Evolutionary conservation across 1,284 basidiomycete genomes (phyloP).

Genomic region (Vanrija sp.): DNA sequence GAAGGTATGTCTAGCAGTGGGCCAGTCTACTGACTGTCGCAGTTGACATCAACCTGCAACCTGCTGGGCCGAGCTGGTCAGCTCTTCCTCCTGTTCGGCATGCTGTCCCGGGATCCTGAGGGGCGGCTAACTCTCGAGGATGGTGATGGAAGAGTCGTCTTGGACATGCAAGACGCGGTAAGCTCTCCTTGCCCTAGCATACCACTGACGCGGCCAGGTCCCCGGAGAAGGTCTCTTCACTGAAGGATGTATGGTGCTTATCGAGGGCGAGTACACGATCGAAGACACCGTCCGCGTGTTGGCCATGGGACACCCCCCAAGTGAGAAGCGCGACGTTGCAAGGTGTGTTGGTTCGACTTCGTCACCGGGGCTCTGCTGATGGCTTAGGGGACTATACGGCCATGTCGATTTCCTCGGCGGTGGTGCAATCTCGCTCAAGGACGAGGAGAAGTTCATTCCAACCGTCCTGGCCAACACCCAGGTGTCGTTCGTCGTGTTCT

Average conservation of each 20-base stretch:
- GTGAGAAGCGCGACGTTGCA: conserved; percentile 76
- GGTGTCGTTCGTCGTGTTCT: conserved; percentile 88
- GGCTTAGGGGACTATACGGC: conserved; percentile 73
- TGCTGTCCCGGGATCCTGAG: conserved; percentile 84
- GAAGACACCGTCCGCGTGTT: conserved; percentile 83
- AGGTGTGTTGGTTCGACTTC: conserved; percentile 54
- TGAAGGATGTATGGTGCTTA: conserved; percentile 88
- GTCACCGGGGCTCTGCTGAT: background rate
- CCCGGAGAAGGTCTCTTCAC: conserved; percentile 96
- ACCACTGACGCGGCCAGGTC: conserved; percentile 55
- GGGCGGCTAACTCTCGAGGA: conserved; percentile 90
- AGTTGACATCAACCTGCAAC: conserved; percentile 96
- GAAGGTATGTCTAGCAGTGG: conserved; percentile 57
- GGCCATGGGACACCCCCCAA: conserved; percentile 95
- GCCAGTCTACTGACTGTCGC: background rate
- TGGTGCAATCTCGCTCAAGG: conserved; percentile 83
- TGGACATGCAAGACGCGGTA: conserved; percentile 86
- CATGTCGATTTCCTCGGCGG: conserved; percentile 93
- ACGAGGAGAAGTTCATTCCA: conserved; percentile 60
- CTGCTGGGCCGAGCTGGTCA: conserved; percentile 85
- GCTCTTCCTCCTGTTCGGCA: conserved; percentile 88
- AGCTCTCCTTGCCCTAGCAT: conserved; percentile 32
- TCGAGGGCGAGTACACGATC: conserved; percentile 94
- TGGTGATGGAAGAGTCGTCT: conserved; percentile 79
- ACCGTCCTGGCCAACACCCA: conserved; percentile 52